Conservation (phyloP, 345 rosid species). For the Ceriops decandra region DNA sequence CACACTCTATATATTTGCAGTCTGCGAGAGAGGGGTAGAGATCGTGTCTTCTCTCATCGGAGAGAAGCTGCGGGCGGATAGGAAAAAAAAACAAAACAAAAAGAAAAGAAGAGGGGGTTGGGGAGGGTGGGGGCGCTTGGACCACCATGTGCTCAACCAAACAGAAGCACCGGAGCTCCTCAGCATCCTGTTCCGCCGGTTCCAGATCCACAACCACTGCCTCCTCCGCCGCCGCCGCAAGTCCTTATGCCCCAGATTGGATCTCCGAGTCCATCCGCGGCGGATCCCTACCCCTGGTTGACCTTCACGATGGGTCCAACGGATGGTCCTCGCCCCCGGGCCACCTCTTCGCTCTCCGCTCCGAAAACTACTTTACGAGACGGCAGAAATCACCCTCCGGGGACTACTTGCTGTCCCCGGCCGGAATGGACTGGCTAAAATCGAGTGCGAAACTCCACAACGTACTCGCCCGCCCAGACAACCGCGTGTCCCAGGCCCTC, state of each 20-base stretch:
- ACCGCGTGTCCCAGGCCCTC: slow-evolving; percentile 69
- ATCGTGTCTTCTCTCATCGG: neutral
- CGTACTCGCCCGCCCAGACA: slow-evolving; percentile 73
- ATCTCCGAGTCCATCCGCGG: slow-evolving; percentile 58
- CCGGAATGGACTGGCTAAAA: slow-evolving; percentile 89
- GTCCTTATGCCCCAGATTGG: slow-evolving; percentile 41
- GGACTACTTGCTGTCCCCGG: slow-evolving; percentile 66
- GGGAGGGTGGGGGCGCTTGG: no score
- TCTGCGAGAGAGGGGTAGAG: no score
- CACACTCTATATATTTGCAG: no score
- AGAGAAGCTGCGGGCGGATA: neutral
- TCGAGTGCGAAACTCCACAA: slow-evolving; percentile 61
- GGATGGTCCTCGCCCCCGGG: slow-evolving; percentile 99
- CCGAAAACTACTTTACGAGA: slow-evolving; percentile 46
- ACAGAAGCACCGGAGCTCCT: slow-evolving; percentile 39
- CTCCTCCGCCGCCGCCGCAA: slow-evolving; percentile 16
- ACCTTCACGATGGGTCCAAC: slow-evolving; percentile 61
- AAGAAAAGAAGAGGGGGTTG: no score
- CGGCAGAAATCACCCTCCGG: slow-evolving; percentile 66
- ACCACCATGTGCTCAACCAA: slow-evolving; percentile 51
- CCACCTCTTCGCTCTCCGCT: slow-evolving; percentile 67
- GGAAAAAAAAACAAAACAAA: no score
- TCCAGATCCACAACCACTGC: slow-evolving; percentile 30
- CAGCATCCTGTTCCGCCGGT: slow-evolving; percentile 20
- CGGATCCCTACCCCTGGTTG: slow-evolving; percentile 72